These are phyloP conservation scores for Crotalaria pallida DNA, from an alignment of 306 rosid species.

Conservation along the genomic window DNA sequence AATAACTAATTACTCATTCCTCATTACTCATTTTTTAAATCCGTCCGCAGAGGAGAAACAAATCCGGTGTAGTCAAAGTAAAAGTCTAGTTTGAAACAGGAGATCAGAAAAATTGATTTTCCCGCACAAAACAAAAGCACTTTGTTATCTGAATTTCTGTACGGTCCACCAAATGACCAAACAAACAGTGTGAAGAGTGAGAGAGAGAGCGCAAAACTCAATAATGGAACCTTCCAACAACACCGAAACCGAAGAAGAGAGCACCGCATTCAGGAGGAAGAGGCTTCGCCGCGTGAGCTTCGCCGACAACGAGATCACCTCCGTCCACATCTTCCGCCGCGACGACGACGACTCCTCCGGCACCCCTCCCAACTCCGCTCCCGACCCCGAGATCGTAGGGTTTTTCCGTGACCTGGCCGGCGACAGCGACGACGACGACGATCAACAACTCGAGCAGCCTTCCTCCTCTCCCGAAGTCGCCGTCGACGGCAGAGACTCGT, in stretches of 20 bases:
- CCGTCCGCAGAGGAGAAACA: no score
- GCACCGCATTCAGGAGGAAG: slow-evolving; percentile 41
- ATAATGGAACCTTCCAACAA: slow-evolving; percentile 50
- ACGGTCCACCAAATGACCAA: no score
- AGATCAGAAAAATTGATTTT: no score
- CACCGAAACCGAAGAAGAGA: slow-evolving; percentile 56
- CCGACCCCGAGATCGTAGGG: slow-evolving; percentile 30
- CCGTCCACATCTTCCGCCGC: slow-evolving; percentile 78
- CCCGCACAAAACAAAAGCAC: no score
- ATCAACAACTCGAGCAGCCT: slow-evolving; percentile 12
- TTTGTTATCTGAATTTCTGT: no score
- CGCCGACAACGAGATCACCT: slow-evolving; percentile 89
- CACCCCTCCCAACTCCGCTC: slow-evolving; percentile 31
- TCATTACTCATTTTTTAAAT: no score
- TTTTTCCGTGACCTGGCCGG: slow-evolving; percentile 54
- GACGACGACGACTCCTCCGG: slow-evolving; percentile 68
- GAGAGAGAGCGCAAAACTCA: background rate
- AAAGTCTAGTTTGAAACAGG: no score
- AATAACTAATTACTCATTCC: no score
- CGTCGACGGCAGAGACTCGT: slow-evolving; percentile 21
- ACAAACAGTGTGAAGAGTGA: background rate
- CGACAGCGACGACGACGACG: slow-evolving; percentile 54
- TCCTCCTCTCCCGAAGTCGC: background rate
- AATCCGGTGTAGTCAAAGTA: no score
- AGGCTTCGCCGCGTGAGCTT: slow-evolving; percentile 91